Percentiles rank a stretch among this genome's conserved stretches.
Conservation (phyloP, 2,329 filamentous ascomycete genomes). For the Trichoderma sp. region DNA sequence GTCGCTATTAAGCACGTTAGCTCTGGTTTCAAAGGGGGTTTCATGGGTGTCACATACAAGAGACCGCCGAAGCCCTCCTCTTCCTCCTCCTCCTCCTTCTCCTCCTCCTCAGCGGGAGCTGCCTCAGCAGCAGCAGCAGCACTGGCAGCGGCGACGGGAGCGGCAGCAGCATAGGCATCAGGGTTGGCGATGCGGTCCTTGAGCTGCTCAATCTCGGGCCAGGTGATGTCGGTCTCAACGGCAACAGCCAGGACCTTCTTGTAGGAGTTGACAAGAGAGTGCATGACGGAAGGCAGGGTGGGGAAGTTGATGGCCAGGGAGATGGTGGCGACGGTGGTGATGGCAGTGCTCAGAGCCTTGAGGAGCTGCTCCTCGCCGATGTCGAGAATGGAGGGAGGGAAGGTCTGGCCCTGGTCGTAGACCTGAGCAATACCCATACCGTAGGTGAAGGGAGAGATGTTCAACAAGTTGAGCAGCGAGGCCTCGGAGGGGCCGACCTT, state of each 20-base stretch:
- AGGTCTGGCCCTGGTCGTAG: constrained; percentile 96
- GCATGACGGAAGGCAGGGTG: constrained; percentile 91
- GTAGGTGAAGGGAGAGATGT: constrained; percentile 99
- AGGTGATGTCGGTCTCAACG: constrained; percentile 84
- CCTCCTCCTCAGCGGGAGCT: constrained; percentile 55
- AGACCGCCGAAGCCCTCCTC: constrained; percentile 76
- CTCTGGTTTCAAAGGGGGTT: background rate
- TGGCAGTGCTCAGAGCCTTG: constrained; percentile 72
- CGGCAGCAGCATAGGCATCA: constrained; percentile 85
- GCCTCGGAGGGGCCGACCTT: constrained; percentile 99
- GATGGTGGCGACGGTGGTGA: constrained; percentile 82
- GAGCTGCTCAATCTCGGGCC: constrained; percentile 94
- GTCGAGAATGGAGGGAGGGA: constrained; percentile 81
- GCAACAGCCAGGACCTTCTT: constrained; percentile 94
- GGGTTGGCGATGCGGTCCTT: constrained; percentile 99
- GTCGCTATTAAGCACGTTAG: constrained; percentile 48
- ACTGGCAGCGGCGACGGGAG: constrained; percentile 63
- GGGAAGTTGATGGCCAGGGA: constrained; percentile 94
- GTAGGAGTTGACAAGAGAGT: constrained; percentile 96
- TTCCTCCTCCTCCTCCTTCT: constrained; percentile 65
- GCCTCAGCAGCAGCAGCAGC: constrained; percentile 50
- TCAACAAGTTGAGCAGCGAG: constrained; percentile 98
- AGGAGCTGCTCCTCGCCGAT: constrained; percentile 94
- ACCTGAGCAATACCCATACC: constrained; percentile 95
- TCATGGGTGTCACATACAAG: constrained; percentile 51